Conservation (phyloP, 176 grass and related monocot genomes). For the Bromus sterilis region DNA sequence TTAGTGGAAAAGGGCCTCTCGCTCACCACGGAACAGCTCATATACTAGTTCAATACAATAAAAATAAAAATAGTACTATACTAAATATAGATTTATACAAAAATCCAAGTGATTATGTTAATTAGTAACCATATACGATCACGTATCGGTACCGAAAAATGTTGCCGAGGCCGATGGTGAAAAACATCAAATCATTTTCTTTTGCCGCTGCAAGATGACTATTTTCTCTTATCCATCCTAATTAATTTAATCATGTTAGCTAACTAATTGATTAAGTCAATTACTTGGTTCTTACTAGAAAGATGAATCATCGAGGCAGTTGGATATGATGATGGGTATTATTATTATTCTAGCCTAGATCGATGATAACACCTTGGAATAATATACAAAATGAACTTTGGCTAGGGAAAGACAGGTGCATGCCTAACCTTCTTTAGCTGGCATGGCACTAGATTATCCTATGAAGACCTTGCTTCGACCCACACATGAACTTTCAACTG, state of each 20-base stretch:
- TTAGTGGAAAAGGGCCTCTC: slow-evolving; percentile 35
- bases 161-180: not conserved
- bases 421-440: slow-evolving; percentile 34
- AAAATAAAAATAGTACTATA: not conserved
- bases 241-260: slow-evolving; percentile 4
- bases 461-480: slow-evolving; percentile 11
- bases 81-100: too few relatives aligned
- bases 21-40: slow-evolving; percentile 42
- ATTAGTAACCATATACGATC: not conserved
- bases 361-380: slow-evolving; percentile 26
- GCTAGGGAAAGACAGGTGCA: slow-evolving; percentile 33
- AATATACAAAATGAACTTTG: slow-evolving; percentile 34
- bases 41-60: slow-evolving; percentile 9
- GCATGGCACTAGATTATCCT: slow-evolving; percentile 20
- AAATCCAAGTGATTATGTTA: too few relatives aligned
- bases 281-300: slow-evolving; percentile 1
- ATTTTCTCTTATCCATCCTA: not conserved
- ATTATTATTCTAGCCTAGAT: slow-evolving; percentile 18
- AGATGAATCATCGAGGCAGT: slow-evolving; percentile 22
- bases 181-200: not conserved
- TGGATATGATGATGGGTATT: slow-evolving; percentile 18
- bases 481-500: not conserved
- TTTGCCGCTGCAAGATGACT: not conserved
- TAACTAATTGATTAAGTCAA: not conserved
- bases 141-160: not conserved